Evolutionary conservation across 2,329 filamentous ascomycete species (phyloP), one percentile per base, ranked within the genome.

Genomic region (Geoglossum cookeanum): DNA sequence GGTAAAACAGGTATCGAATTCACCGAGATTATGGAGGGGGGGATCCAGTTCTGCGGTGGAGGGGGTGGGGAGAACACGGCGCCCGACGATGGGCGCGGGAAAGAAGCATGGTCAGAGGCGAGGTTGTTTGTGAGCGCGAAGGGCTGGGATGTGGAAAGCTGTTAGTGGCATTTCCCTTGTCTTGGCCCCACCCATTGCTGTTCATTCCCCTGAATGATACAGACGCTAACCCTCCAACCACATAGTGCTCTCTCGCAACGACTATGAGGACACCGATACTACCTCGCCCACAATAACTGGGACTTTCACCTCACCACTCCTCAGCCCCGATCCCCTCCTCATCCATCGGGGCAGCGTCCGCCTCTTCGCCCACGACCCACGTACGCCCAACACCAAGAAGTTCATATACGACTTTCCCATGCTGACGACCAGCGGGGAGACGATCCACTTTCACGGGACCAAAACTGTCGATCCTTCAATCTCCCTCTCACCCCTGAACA

Each of bases 11-110:
- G 78, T 0, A 74, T 82, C 57, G 76, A 75, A 29, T 84, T 84
- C 63, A 78, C 77, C 0, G 80, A 84, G 65, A 75, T 82, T 58
- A 82, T 84, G 79, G 74, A 75, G 6, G 81, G 81, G 8, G 78
- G 77, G 61, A 72, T 85, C 30, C 61, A 68, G 56, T 61, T 65
- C 35, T 37, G 35, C 4, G 69, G 71, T 8, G 73, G 78, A 61
- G 70, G 73, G 49, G 70, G 69, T 15, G 71, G 74, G n/a, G 74
- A 76, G 1, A 82, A 78, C 63, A 69, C 76, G 59, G 69, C 75
- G 22, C 77, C 77, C 1, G 73, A 73, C 47, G 74, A 75, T 55
- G 73, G 70, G 2, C 79, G 75, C 15, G 72, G 75, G 60, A 74
- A 74, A 4, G 52, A 11, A n/a, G 70, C 74, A 2, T 77, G 75